Percentiles rank a stretch among this genome's conserved stretches.
phyloP scores from a whole-genome alignment of 192 early-diverging fungal genomes.

The Backusella parvicylindrica region DNA sequence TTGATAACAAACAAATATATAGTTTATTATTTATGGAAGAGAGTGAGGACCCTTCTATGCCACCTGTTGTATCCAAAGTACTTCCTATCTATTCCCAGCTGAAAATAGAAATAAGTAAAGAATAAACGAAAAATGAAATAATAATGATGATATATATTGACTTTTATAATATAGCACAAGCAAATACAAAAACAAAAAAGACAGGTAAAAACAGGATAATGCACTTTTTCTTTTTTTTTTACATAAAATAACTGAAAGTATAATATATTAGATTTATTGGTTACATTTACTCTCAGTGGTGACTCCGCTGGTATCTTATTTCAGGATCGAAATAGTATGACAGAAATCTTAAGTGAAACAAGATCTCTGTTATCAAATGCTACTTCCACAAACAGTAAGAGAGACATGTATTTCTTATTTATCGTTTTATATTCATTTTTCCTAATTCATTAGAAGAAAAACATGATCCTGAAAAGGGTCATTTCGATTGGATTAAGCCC shows the following conservation, averaged over 20 bases:
- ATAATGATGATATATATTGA: neutral
- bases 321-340: neutral
- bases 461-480: neutral
- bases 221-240: neutral
- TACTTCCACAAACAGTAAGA: neutral
- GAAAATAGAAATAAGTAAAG: constrained; percentile 6
- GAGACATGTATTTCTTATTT: neutral
- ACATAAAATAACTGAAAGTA: neutral
- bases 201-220: constrained; percentile 7
- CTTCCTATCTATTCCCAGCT: constrained; percentile 9
- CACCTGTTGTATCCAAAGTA: neutral
- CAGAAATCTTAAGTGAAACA: neutral
- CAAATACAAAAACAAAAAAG: neutral
- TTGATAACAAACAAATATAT: neutral
- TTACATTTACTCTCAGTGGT: neutral
- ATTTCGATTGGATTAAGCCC: neutral
- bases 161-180: neutral
- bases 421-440: neutral
- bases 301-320: constrained; percentile 4
- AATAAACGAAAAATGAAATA: no score
- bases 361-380: neutral
- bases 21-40: constrained; percentile 14
- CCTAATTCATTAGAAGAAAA: neutral
- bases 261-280: neutral
- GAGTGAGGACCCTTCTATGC: neutral